Evolutionary conservation across 2,329 filamentous ascomycete genomes (phyloP), one percentile per base, ranked within the genome.

Genomic region (Diaporthe helianthi): DNA sequence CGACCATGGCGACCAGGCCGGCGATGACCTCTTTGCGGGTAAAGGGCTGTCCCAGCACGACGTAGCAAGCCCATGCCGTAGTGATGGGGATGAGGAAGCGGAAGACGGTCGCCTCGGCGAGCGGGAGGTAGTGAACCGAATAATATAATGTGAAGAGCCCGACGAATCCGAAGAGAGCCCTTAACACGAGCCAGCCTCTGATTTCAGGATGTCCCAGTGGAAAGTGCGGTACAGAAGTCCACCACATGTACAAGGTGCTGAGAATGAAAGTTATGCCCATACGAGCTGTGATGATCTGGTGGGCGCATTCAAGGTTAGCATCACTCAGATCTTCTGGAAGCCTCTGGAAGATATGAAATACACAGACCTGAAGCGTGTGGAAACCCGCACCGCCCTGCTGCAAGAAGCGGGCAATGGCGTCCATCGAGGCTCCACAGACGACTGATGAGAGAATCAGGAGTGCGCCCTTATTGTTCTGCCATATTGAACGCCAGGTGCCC

Each of bases 81-180:
- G 93, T 82, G 9, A 90, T 90, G 0, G 93, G 93, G 0, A 91
- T 86, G 3, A 96, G 84, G 77, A 95, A 96, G 8, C 91, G 93
- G 41, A 96, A 89, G 29, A 94, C 92, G 0, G 91, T 93, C 1
- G 92, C 91, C 76, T 96, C 93, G 1, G 92, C 89, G 1, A 96
- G 84, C 2, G 92, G 90, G 0, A 96, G 85, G 72, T 93, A 94
- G 29, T 91, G 84, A 0, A 82, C 76, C 0, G 80, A 80, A 38
- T 83, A 71, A 33, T 71, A 71, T 38, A 71, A 47, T 1, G 69
- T 67, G 38, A 71, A 71, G 24, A 71, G 67, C 26, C 69, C 69
- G 26, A 69, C 19, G 44, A 67, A 71, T 52, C 69, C 69, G 13
- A 71, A 71, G 0, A 69, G 46, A 2, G 69, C 69, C 26, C 69